Base-by-base conservation (phyloP, 2,329 filamentous ascomycete species). In the Metarhizium brunneum region DNA sequence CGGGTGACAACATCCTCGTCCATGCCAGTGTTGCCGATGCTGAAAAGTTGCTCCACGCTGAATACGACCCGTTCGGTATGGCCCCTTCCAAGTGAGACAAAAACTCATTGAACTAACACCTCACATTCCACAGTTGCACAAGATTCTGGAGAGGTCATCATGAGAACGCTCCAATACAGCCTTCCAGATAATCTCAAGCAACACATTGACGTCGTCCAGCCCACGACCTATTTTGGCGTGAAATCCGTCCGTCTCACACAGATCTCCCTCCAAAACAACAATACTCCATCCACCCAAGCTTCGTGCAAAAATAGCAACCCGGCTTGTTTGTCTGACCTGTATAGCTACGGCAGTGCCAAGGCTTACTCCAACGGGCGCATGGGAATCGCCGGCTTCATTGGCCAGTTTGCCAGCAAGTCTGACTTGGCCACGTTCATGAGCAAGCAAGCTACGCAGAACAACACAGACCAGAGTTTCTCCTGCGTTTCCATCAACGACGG, bases 181-280 rank as follows among this genome's bases (percentile, higher is more conserved):
- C 36, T 57, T 4, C 56, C 56, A 2, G 49, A 54, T 18, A 25
- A 52, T n/a, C 56, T 55, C 49, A 42, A 45, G 49, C 35, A 38
- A n/a, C 56, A 55, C 53, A 55, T 57, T 14, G 56, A 57, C 20
- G 49, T 57, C 49, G 52, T 57, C 7, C 48, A 57, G 53, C 56
- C 56, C 16, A 57, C 56, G 18, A 57, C 52, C 10, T 57, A 25
- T 14, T 57, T 57, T 20, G 55, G 55, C 48, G 40, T 54, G 55
- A 54, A 29, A 30, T 50, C 51, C 36, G 4, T 6, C 18, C 16
- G 16, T 8, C 52, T 52, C 20, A 29, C 18, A 20, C 4, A 48
- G 13, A 50, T 16, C 14, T 10, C 14, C 49, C 25, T 38, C 4
- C 3, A 1, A 18, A 30, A 14, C 8, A 2, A 20, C 42, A 35